phyloP scores from a whole-genome alignment of 1,284 basidiomycete genomes.

The Cryptococcus wingfieldii region DNA sequence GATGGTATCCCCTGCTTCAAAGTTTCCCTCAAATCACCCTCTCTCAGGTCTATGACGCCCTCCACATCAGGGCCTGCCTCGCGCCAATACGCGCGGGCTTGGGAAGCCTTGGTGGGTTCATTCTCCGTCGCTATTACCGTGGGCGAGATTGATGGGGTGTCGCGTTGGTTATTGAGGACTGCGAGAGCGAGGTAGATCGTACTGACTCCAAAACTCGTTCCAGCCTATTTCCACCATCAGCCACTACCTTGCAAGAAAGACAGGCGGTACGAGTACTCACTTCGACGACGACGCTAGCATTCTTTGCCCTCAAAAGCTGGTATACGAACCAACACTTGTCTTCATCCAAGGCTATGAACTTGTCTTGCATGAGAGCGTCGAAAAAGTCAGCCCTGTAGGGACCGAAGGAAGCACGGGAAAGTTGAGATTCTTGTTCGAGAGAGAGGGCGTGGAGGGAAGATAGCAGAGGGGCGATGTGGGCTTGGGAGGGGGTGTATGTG shows the following conservation, averaged over 20 bases:
- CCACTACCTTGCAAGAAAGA: background rate
- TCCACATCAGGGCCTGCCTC: conserved; percentile 20
- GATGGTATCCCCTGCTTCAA: conserved; percentile 17
- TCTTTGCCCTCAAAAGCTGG: conserved; percentile 13
- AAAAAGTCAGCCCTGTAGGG: conserved; percentile 1
- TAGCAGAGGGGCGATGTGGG: too few species aligned
- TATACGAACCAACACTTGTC: conserved; percentile 35
- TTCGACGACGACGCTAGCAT: conserved; percentile 25
- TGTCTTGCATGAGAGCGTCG: conserved; percentile 21
- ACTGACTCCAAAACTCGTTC: conserved; percentile 32
- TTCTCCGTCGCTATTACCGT: conserved; percentile 31
- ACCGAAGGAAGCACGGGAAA: too few species aligned
- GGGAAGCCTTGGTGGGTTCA: conserved; percentile 22
- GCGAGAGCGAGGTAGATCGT: conserved; percentile 38
- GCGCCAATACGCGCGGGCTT: conserved; percentile 19
- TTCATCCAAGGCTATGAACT: conserved; percentile 33
- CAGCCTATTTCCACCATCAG: conserved; percentile 14
- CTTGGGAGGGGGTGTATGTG: too few species aligned
- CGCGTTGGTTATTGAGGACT: conserved; percentile 7
- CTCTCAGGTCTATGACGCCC: conserved; percentile 25
- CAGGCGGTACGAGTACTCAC: conserved; percentile 9
- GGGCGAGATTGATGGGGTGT: conserved; percentile 1
- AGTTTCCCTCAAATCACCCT: conserved; percentile 33
- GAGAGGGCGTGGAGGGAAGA: too few species aligned
- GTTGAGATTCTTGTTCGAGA: too few species aligned